Evolutionary conservation across 2,329 filamentous ascomycete genomes (phyloP).

Genomic region (Nemania sp.): DNA sequence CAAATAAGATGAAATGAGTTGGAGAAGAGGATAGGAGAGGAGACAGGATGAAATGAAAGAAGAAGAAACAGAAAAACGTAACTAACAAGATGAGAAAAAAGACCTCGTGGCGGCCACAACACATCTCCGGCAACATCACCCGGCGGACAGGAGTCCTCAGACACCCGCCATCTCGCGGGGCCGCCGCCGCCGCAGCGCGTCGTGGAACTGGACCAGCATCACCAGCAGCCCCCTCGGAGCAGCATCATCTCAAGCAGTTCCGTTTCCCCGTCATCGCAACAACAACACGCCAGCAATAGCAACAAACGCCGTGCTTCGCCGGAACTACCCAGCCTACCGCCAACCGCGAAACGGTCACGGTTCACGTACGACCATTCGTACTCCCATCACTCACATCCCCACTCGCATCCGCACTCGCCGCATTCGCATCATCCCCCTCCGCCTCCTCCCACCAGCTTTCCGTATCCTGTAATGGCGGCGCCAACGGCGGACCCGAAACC

Average conservation of each 20-base stretch:
- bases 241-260: slow-evolving; percentile 52
- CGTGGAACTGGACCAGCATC: slow-evolving; percentile 44
- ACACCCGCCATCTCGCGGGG: slow-evolving; percentile 43
- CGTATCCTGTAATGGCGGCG: slow-evolving; percentile 34
- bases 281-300: too few species aligned
- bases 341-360: slow-evolving; percentile 53
- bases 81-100: too few species aligned
- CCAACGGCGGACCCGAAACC: slow-evolving; percentile 45
- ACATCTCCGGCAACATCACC: slow-evolving; percentile 57
- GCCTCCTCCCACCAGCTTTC: slow-evolving; percentile 35
- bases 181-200: slow-evolving; percentile 40
- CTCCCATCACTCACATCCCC: too few species aligned
- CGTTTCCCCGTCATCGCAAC: slow-evolving; percentile 54
- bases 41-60: too few species aligned
- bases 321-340: slow-evolving; percentile 40
- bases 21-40: too few species aligned
- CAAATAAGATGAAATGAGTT: too few species aligned
- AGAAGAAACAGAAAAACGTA: too few species aligned
- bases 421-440: too few species aligned
- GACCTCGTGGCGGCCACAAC: slow-evolving; percentile 61
- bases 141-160: slow-evolving; percentile 55
- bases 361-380: slow-evolving; percentile 53
- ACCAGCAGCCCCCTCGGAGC: too few species aligned
- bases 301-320: slow-evolving; percentile 36
- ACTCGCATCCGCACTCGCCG: too few species aligned